phyloP scores from a whole-genome alignment of 1,139 yeast species.

The Geotrichum histeridarum region DNA sequence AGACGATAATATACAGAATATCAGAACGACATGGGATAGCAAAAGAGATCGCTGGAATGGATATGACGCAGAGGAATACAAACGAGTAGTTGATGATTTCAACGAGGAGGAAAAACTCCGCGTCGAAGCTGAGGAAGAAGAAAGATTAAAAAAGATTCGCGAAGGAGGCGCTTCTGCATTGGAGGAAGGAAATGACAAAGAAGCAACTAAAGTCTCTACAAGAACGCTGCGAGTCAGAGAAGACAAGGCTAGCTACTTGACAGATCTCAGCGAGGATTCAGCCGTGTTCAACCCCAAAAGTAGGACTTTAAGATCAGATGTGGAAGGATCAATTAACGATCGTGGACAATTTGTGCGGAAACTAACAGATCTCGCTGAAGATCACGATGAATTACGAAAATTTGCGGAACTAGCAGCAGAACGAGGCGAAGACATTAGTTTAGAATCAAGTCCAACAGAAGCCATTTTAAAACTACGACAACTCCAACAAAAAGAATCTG shows the following conservation, averaged over 20 bases:
- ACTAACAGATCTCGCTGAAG: conserved; percentile 49
- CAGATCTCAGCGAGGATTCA: conserved; percentile 37
- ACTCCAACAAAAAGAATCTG: conserved; percentile 37
- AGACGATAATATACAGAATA: conserved; percentile 32
- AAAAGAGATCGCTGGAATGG: conserved; percentile 80
- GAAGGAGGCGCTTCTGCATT: background rate
- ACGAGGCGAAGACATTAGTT: conserved; percentile 42
- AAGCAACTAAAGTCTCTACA: conserved; percentile 13
- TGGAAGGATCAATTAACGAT: conserved; percentile 48
- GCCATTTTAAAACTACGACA: conserved; percentile 46
- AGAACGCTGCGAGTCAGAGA: conserved; percentile 45
- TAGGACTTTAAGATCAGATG: conserved; percentile 41
- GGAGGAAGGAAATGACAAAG: conserved; percentile 6
- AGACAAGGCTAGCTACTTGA: conserved; percentile 51
- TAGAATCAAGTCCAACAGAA: conserved; percentile 60
- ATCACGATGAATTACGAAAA: conserved; percentile 42
- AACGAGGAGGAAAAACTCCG: conserved; percentile 32
- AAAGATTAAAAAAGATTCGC: background rate
- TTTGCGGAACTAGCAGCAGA: conserved; percentile 51
- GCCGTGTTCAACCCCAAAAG: conserved; percentile 53
- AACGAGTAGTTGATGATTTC: conserved; percentile 46
- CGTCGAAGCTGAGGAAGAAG: conserved; percentile 22
- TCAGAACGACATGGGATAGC: conserved; percentile 49
- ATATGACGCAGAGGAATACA: conserved; percentile 57
- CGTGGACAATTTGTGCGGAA: conserved; percentile 51